These are phyloP conservation scores for Lasiosphaeria ovina DNA, from an alignment of 495 filamentous ascomycete genomes.

Conservation along the genomic window DNA sequence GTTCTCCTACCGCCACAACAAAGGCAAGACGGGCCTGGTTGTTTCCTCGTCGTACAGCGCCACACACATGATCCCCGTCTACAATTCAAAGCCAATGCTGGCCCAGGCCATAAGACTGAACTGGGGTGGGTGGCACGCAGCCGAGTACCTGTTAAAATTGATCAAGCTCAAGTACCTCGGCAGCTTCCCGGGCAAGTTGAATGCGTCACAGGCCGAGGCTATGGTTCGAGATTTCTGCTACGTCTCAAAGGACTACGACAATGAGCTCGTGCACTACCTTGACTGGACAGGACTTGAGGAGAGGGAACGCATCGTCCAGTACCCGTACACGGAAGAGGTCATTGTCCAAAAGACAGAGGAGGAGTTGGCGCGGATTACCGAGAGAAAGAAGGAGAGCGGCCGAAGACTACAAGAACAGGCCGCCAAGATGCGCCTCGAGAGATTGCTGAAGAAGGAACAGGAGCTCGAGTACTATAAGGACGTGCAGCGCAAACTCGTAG, in stretches of 20 bases:
- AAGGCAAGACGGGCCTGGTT: constrained; percentile 82
- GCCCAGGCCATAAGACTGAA: constrained; percentile 83
- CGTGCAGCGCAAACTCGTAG: constrained; percentile 61
- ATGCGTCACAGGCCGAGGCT: constrained; percentile 78
- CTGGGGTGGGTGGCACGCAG: constrained; percentile 87
- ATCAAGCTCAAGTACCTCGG: constrained; percentile 89
- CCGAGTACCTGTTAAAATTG: constrained; percentile 87
- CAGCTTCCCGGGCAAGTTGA: constrained; percentile 76
- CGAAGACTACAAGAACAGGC: constrained; percentile 91
- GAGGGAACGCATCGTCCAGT: constrained; percentile 83
- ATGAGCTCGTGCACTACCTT: constrained; percentile 69
- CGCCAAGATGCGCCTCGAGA: constrained; percentile 92
- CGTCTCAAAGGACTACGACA: constrained; percentile 75
- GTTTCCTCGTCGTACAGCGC: constrained; percentile 89
- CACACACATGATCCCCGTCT: constrained; percentile 92
- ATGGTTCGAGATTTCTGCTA: constrained; percentile 90
- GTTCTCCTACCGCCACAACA: constrained; percentile 91
- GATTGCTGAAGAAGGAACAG: constrained; percentile 91
- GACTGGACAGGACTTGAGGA: constrained; percentile 89
- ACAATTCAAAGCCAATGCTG: constrained; percentile 78
- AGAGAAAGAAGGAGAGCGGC: constrained; percentile 90
- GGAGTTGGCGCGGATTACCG: constrained; percentile 81
- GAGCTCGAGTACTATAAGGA: constrained; percentile 92
- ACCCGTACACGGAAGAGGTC: constrained; percentile 88
- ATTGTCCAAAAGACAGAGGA: constrained; percentile 87